Conservation (phyloP, 2,329 filamentous ascomycete genomes). For the Sarocladium oryzae region DNA sequence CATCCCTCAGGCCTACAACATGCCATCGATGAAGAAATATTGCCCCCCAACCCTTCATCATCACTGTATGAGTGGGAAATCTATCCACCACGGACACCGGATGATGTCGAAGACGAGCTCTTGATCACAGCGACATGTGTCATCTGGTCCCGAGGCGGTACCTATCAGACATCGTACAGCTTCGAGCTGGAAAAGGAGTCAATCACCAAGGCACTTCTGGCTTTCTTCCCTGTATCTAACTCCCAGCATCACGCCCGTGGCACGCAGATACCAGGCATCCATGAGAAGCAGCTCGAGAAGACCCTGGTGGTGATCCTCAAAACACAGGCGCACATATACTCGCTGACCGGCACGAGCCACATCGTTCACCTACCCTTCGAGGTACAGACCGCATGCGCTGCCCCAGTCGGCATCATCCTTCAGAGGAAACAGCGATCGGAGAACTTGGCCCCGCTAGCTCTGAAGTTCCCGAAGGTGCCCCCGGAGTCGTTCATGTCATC, state of each 20-base stretch:
- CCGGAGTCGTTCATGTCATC: constrained; percentile 79
- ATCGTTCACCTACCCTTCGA: constrained; percentile 92
- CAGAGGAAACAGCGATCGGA: constrained; percentile 65
- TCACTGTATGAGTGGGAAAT: constrained; percentile 73
- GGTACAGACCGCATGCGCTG: constrained; percentile 78
- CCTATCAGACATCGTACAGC: constrained; percentile 79
- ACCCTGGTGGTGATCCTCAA: constrained; percentile 88
- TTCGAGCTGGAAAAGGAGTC: constrained; percentile 83
- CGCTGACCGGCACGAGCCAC: constrained; percentile 80
- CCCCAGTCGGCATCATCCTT: constrained; percentile 75
- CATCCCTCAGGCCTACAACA: constrained; percentile 77
- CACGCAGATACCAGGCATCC: constrained; percentile 9
- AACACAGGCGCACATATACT: constrained; percentile 90
- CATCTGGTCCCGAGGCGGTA: constrained; percentile 81
- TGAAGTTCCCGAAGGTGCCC: constrained; percentile 57
- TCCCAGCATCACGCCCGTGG: constrained; percentile 19
- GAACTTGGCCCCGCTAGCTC: constrained; percentile 41
- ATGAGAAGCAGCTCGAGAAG: constrained; percentile 36
- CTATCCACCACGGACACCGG: constrained; percentile 32
- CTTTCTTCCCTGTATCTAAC: constrained; percentile 63
- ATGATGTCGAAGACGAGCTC: constrained; percentile 66
- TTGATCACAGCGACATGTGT: constrained; percentile 69
- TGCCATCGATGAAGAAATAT: constrained; percentile 72
- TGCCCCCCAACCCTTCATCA: constrained; percentile 59
- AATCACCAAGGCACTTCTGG: constrained; percentile 79